These are phyloP conservation scores for Allomyces macrogynus DNA, from an alignment of 192 early-diverging fungal genomes.

Conservation along the genomic window DNA sequence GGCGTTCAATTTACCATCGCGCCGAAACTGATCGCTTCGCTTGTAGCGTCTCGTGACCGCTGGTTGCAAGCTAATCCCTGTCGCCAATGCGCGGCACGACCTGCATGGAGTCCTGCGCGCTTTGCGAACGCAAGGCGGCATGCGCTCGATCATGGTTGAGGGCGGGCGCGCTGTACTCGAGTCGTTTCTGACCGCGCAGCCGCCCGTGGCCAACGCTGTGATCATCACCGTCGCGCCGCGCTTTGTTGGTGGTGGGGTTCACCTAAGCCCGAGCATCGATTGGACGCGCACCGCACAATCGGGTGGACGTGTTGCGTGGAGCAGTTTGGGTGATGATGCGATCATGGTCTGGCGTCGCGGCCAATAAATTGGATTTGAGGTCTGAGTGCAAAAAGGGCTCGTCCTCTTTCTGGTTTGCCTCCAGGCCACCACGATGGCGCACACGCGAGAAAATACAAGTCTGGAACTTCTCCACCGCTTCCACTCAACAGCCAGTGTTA, in stretches of 20 bases:
- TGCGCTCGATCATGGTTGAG: constrained; percentile 64
- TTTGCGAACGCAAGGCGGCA: constrained; percentile 12
- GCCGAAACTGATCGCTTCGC: not conserved
- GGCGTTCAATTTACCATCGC: not conserved
- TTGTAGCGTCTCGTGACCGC: not conserved
- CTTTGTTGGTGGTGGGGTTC: constrained; percentile 23
- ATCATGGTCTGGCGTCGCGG: too few relatives aligned
- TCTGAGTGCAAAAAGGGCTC: too few relatives aligned
- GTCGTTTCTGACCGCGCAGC: constrained; percentile 23
- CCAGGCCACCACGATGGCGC: too few relatives aligned
- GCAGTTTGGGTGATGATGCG: too few relatives aligned
- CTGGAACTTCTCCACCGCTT: too few relatives aligned
- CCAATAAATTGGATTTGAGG: too few relatives aligned
- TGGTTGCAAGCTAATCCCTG: constrained; percentile 8
- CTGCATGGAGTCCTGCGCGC: constrained; percentile 1
- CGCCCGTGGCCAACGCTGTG: constrained; percentile 18
- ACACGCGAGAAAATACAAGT: too few relatives aligned
- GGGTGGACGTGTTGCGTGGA: too few relatives aligned
- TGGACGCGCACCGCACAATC: too few relatives aligned
- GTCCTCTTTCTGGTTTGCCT: too few relatives aligned
- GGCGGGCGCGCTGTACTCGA: constrained; percentile 61
- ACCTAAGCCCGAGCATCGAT: too few relatives aligned
- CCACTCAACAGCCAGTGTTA: too few relatives aligned
- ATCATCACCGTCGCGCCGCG: constrained; percentile 54
- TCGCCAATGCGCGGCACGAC: constrained; percentile 6